Conservation (phyloP, 345 rosid genomes). For the Atalantia buxifolia region DNA sequence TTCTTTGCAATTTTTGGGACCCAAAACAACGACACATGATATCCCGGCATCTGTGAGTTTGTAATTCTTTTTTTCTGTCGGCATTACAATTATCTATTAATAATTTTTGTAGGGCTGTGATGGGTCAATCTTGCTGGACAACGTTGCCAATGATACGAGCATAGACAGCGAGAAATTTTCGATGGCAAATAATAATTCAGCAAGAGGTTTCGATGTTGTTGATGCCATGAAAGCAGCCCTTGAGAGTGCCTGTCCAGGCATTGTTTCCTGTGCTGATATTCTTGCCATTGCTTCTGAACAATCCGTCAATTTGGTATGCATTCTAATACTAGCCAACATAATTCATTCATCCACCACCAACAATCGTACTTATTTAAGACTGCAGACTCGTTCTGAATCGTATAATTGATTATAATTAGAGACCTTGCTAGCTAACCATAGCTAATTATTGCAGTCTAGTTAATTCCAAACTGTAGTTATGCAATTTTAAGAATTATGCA, state of each 20-base stretch:
- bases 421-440: not conserved
- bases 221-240: conserved; percentile 48
- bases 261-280: conserved; percentile 55
- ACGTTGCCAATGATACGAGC: conserved; percentile 21
- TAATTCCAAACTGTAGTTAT: no score
- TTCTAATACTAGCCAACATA: not conserved
- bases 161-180: conserved; percentile 51
- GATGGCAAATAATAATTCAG: conserved; percentile 45
- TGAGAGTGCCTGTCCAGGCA: conserved; percentile 43
- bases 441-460: no score
- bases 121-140: conserved; percentile 51
- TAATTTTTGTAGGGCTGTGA: conserved; percentile 49
- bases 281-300: conserved; percentile 29
- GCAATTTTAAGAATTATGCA: no score
- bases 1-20: no score
- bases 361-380: accelerated
- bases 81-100: not conserved
- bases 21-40: not conserved
- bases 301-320: conserved; percentile 22
- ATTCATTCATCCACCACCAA: accelerated
- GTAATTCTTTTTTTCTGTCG: not conserved
- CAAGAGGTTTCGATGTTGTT: conserved; percentile 46
- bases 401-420: not conserved
- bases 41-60: not conserved
- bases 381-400: not conserved